Evolutionary conservation across 2,329 filamentous ascomycete species (phyloP).

Genomic region (Hypoxylon sp.): DNA sequence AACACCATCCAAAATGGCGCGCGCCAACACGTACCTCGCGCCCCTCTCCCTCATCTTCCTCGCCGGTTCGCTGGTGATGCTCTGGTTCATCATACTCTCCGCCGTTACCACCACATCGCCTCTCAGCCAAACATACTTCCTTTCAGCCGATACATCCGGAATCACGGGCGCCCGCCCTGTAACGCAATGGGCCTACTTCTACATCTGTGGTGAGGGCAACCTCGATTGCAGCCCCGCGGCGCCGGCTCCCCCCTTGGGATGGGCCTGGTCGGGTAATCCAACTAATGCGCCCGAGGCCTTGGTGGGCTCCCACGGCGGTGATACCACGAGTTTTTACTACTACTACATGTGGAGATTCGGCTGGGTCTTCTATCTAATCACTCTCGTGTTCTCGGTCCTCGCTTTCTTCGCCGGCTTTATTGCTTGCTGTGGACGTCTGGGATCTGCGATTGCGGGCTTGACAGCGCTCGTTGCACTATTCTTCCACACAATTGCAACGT

Average conservation of each 20-base stretch:
- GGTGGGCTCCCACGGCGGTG: conserved; percentile 66
- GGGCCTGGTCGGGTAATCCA: conserved; percentile 71
- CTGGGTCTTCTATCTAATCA: conserved; percentile 91
- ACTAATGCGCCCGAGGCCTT: conserved; percentile 60
- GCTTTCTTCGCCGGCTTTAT: conserved; percentile 77
- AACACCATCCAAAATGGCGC: conserved; percentile 36
- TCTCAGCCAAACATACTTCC: conserved; percentile 85
- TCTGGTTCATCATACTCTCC: conserved; percentile 71
- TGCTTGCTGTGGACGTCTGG: conserved; percentile 78
- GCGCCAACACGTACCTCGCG: conserved; percentile 44
- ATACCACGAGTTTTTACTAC: conserved; percentile 71
- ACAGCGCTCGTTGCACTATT: conserved; percentile 72
- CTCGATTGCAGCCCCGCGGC: conserved; percentile 73
- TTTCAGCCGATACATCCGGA: conserved; percentile 80
- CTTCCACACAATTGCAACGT: conserved; percentile 75
- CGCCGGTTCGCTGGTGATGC: conserved; percentile 64
- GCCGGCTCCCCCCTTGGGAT: conserved; percentile 77
- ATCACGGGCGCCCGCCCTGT: conserved; percentile 76
- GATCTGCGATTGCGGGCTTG: conserved; percentile 74
- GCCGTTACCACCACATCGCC: conserved; percentile 65
- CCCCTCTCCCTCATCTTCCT: conserved; percentile 59
- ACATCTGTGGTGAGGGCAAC: conserved; percentile 77
- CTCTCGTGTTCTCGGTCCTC: conserved; percentile 80
- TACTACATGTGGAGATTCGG: conserved; percentile 92
- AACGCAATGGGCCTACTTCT: conserved; percentile 93